Evolutionary conservation across 208 protist species (phyloP).

Genomic region (Crithidia fasciculata): DNA sequence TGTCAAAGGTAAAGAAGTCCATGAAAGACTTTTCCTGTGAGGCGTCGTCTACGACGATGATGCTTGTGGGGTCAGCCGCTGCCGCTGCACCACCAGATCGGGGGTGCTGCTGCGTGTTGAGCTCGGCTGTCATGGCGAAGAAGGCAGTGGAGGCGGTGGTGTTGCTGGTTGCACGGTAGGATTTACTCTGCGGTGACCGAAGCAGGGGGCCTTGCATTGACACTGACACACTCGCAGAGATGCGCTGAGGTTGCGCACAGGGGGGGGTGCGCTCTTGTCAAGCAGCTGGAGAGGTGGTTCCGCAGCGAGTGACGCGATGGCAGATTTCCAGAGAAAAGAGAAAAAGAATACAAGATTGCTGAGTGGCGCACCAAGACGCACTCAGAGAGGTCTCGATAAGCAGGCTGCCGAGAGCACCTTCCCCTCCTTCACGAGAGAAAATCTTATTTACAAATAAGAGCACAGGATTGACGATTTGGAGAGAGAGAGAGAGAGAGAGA

Average conservation of each 20-base stretch:
- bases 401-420: too few species aligned
- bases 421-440: too few species aligned
- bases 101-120: neutral
- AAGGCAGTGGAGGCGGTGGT: neutral
- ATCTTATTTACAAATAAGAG: too few species aligned
- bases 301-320: too few species aligned
- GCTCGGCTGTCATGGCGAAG: neutral
- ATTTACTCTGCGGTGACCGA: neutral
- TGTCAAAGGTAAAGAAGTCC: conserved; percentile 46
- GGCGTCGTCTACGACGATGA: conserved; percentile 9
- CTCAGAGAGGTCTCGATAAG: too few species aligned
- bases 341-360: too few species aligned
- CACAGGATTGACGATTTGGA: too few species aligned
- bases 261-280: too few species aligned
- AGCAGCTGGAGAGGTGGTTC: too few species aligned
- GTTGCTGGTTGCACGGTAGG: neutral
- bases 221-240: neutral
- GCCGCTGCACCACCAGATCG: neutral
- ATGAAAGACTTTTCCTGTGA: neutral
- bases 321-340: too few species aligned
- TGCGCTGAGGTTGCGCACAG: neutral
- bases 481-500: too few species aligned
- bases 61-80: conserved; percentile 8
- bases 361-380: too few species aligned
- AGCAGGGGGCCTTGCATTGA: neutral